Base-by-base conservation (phyloP, 1,284 basidiomycete species). In the Apiotrichum domesticum region DNA sequence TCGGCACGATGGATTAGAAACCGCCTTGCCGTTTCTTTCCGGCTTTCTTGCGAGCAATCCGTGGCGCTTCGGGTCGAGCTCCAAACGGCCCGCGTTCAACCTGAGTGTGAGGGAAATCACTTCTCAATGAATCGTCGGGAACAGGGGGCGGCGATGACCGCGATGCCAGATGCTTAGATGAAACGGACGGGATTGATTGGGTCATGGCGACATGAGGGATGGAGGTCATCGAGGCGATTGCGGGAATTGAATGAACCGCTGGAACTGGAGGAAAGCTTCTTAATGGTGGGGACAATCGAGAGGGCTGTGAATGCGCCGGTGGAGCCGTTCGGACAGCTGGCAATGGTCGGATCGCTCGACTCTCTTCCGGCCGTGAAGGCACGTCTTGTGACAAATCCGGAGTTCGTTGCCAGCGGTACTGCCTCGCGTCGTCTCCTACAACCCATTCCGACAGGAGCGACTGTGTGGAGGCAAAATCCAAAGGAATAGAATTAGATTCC, bases 21-120 rank as follows among this genome's bases (percentile, higher is more conserved):
- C 72, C 72, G 0, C 72, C 72, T 9, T 66, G 61, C 8, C 72
- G 50, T 48, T 69, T 69, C 49, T 68, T 71, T 4, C 41, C 57
- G 14, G 55, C 59, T 45, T 72, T 72, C 61, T 67, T 70, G 40
- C 55, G 47, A 3, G 34, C 21, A 8, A 45, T 10, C 51, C 60
- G 64, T 14, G 57, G 57, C 14, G 51, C 60, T 29, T 59, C 55
- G 4, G 54, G 44, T 15, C 67, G 56, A 0, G 68, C 66, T 2
- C 70, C 71, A 51, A 66, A 68, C 4, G 53, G 55, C 0, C 71
- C 71, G 8, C 64, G 46, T 46, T 73, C 72, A 2, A 64, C 58
- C 8, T 59, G 52, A 1, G 51, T 39, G 21, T 51, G 29, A 14
- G 10, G 15, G 37, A 39, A 13, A 39, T 13, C 7, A 2, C 41